Base-by-base conservation (phyloP, 805 yeast genomes). In the Kluyveromyces nonfermentans region DNA sequence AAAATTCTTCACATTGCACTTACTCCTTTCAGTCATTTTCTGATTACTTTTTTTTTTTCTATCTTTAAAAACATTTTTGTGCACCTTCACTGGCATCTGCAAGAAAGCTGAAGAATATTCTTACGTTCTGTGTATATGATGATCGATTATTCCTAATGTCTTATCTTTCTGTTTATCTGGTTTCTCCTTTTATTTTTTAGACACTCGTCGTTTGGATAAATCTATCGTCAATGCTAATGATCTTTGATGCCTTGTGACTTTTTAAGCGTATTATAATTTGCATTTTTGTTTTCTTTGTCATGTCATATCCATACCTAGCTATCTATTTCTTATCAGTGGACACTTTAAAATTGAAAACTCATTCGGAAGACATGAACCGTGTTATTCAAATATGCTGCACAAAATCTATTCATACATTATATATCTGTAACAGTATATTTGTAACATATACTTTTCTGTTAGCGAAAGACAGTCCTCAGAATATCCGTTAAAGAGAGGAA, bases 251-350 rank as follows among this genome's bases (percentile, higher is more conserved):
- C 30, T 25, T n/a, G n/a, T n/a, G n/a, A n/a, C n/a, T n/a, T 30
- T 32, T 15, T 40, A 40, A 32, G 44, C 38, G 44, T 41, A 38
- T 41, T 35, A 41, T 41, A 41, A 34, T 42, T 37, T 19, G 45
- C 36, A 42, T 42, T 42, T 33, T 33, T 33, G 31, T 33, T 40
- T 39, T 34, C 22, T 20, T 35, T 36, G 45, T 42, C 19, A 19
- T 42, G 33, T 18, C 21, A 30, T 25, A 32, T 16, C 22, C 19
- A 18, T 31, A 17, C 22, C n/a, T 12, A 33, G 31, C 34, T 14
- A 34, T n/a, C 16, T 33, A 21, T 19, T 41, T 18, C 37, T 33
- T n/a, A 19, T 19, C 5, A 4, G 19, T 41, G 30, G 30, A 25
- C 30, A 25, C 9, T 25, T 25, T 25, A 10, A 10, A 4, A 25